A percentile compares a stretch with the other conserved stretches of the same genome.
phyloP scores from a whole-genome alignment of 306 rosid species.

The Medicago lupulina region DNA sequence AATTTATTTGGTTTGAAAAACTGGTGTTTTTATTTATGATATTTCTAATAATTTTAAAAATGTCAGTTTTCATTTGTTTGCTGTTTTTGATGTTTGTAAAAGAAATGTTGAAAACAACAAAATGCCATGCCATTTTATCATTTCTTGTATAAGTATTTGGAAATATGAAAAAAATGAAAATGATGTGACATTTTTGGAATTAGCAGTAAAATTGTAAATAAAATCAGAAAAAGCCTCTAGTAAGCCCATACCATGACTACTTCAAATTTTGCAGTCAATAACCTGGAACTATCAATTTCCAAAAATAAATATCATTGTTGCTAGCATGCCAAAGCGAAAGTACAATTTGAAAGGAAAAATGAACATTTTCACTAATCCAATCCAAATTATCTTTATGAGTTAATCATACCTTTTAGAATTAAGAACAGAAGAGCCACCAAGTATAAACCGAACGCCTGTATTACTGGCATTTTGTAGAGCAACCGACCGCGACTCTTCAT shows the following conservation, averaged over 20 bases:
- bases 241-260: constrained; percentile 34
- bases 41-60: neutral
- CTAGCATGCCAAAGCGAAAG: constrained; percentile 26
- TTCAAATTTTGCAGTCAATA: constrained; percentile 32
- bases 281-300: constrained; percentile 19
- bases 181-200: neutral
- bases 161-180: neutral
- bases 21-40: neutral
- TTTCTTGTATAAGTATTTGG: neutral
- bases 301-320: constrained; percentile 13
- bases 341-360: constrained; percentile 19
- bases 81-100: neutral
- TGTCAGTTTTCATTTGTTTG: constrained; percentile 20
- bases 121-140: constrained; percentile 3
- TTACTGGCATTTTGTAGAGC: constrained; percentile 81
- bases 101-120: neutral
- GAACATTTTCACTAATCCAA: constrained; percentile 22
- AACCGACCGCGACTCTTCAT: constrained; percentile 89
- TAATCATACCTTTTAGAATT: constrained; percentile 82
- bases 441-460: constrained; percentile 80
- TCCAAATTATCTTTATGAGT: constrained; percentile 36
- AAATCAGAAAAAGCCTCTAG: constrained; percentile 3
- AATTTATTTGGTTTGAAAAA: constrained; percentile 1
- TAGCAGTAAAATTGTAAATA: neutral
- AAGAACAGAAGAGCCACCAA: constrained; percentile 90